phyloP scores from a whole-genome alignment of 805 yeast species.

The Saccharomycopsis javanensis region DNA sequence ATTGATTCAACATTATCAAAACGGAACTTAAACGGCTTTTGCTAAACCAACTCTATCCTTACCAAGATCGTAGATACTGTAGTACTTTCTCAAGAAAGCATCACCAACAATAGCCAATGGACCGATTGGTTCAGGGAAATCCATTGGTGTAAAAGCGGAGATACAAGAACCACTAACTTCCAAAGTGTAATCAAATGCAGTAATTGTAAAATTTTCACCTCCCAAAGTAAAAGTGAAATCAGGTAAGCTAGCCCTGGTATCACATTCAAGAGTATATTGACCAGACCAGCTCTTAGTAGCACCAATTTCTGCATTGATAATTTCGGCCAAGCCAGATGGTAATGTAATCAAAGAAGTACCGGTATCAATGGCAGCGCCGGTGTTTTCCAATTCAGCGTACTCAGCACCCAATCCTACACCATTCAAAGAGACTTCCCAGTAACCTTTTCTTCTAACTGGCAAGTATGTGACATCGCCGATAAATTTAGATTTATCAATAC shows the following conservation, averaged over 20 bases:
- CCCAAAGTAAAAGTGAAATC: constrained; percentile 84
- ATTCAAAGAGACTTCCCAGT: constrained; percentile 96
- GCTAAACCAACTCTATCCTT: constrained; percentile 94
- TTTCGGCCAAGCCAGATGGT: constrained; percentile 93
- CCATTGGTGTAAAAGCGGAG: constrained; percentile 95
- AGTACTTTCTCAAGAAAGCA: constrained; percentile 90
- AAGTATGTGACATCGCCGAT: constrained; percentile 86
- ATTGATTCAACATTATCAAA: no score
- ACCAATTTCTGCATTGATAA: constrained; percentile 90
- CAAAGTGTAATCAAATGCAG: constrained; percentile 85
- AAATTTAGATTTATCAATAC: constrained; percentile 68
- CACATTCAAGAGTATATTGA: constrained; percentile 91
- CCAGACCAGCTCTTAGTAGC: constrained; percentile 97
- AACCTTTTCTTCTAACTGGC: constrained; percentile 98
- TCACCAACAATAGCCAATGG: constrained; percentile 96
- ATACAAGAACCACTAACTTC: constrained; percentile 94
- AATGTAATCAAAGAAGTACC: constrained; percentile 95
- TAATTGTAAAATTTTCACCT: constrained; percentile 85
- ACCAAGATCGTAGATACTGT: constrained; percentile 87
- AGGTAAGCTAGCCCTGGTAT: constrained; percentile 70
- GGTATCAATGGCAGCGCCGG: constrained; percentile 98
- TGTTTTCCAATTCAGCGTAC: constrained; percentile 66
- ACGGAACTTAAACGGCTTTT: constrained; percentile 37
- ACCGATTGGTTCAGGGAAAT: constrained; percentile 94
- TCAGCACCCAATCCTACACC: constrained; percentile 89